Evolutionary conservation across 176 grass and related monocot genomes (phyloP).

Genomic region (Otatea glauca): DNA sequence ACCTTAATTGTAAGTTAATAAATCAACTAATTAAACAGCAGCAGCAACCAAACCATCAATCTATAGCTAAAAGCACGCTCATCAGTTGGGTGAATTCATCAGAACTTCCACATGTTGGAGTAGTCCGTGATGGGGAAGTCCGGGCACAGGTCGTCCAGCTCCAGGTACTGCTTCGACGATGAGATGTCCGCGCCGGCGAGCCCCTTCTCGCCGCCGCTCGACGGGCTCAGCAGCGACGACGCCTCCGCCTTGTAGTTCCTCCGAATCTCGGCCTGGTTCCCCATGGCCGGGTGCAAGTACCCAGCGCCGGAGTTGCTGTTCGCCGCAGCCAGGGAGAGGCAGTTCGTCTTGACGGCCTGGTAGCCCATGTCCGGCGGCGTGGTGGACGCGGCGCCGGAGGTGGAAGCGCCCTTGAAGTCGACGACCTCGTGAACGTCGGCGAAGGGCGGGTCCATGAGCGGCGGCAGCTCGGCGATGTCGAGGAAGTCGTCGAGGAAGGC

Average conservation of each 20-base stretch:
- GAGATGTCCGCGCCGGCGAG: neutral
- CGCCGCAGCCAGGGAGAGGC: constrained; percentile 30
- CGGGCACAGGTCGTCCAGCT: constrained; percentile 40
- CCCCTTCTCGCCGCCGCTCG: neutral
- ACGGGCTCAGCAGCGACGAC: neutral
- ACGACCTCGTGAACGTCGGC: neutral
- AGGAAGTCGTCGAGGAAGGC: constrained; percentile 42
- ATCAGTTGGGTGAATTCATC: neutral
- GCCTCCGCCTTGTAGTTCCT: constrained; percentile 39
- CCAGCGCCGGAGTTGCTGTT: neutral
- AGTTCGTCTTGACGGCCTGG: constrained; percentile 29
- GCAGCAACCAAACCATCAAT: neutral
- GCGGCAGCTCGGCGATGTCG: constrained; percentile 41
- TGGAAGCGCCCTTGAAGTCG: constrained; percentile 5
- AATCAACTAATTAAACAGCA: constrained; percentile 24
- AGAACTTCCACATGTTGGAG: constrained; percentile 51
- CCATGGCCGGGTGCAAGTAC: neutral
- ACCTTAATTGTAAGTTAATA: constrained; percentile 21
- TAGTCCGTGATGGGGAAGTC: constrained; percentile 38
- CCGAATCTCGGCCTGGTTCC: constrained; percentile 46
- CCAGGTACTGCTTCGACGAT: constrained; percentile 12
- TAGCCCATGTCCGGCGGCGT: neutral
- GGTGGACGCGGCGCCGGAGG: constrained; percentile 7
- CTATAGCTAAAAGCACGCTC: constrained; percentile 1
- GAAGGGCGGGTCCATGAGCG: constrained; percentile 50